Conservation (phyloP, 768 basidiomycete genomes). For the Phaeotremella fagi region DNA sequence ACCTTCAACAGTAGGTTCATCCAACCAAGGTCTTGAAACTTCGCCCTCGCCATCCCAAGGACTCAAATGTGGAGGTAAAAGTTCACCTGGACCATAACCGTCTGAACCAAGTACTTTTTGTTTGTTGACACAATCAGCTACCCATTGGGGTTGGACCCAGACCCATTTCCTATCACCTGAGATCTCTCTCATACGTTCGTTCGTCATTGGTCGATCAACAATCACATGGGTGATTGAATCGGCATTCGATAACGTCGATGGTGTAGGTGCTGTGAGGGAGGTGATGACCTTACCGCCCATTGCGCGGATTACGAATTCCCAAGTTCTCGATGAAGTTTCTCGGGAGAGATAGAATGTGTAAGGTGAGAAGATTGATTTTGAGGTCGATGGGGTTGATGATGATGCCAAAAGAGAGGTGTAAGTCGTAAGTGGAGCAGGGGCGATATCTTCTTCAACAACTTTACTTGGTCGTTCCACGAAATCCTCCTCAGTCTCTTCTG, state of each 20-base stretch:
- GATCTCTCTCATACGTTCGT: slow-evolving; percentile 54
- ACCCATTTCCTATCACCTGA: slow-evolving; percentile 66
- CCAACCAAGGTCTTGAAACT: slow-evolving; percentile 45
- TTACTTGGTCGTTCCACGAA: slow-evolving; percentile 49
- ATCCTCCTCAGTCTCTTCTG: slow-evolving; percentile 45
- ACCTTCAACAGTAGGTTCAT: no score
- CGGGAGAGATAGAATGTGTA: slow-evolving; percentile 92
- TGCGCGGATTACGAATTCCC: slow-evolving; percentile 88
- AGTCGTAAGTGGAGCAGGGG: slow-evolving; percentile 58
- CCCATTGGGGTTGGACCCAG: slow-evolving; percentile 96
- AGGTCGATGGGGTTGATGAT: slow-evolving; percentile 37
- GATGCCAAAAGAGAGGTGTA: slow-evolving; percentile 48
- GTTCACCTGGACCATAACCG: slow-evolving; percentile 74
- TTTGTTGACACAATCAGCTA: slow-evolving; percentile 90
- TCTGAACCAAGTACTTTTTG: slow-evolving; percentile 79
- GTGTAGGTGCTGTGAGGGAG: slow-evolving; percentile 54
- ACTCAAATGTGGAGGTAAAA: slow-evolving; percentile 88
- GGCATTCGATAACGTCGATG: slow-evolving; percentile 56
- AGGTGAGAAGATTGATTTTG: slow-evolving; percentile 63
- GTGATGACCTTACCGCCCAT: slow-evolving; percentile 88
- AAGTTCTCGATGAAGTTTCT: slow-evolving; percentile 82
- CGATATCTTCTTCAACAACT: slow-evolving; percentile 34
- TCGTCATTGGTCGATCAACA: slow-evolving; percentile 72
- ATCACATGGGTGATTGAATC: slow-evolving; percentile 93
- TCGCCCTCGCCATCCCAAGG: slow-evolving; percentile 77